Evolutionary conservation across 345 rosid genomes (phyloP).

Genomic region (Crucihimalaya himalaica): DNA sequence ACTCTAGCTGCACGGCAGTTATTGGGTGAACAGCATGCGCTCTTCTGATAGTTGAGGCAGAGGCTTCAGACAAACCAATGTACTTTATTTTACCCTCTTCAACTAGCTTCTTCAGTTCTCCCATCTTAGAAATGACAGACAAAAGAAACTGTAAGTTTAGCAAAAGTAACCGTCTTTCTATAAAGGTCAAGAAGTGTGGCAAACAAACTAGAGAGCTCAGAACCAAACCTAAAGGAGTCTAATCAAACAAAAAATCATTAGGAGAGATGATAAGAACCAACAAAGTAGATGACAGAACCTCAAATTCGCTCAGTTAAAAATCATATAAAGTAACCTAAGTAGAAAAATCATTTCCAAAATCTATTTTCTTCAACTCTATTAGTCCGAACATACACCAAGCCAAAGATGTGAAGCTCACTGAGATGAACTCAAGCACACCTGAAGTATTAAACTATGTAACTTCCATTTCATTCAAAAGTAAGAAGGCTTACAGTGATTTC

Average conservation of each 20-base stretch:
- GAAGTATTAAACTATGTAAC: not conserved
- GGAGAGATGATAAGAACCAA: not conserved
- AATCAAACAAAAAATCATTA: not conserved
- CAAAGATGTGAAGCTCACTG: not conserved
- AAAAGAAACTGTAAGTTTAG: not conserved
- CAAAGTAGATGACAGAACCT: not conserved
- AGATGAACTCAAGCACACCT: not conserved
- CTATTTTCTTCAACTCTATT: too few relatives aligned
- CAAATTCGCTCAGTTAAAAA: not conserved
- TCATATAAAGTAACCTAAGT: too few relatives aligned
- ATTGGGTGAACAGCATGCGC: constrained; percentile 81
- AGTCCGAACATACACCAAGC: not conserved
- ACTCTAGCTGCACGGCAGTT: constrained; percentile 62
- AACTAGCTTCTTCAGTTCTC: constrained; percentile 75
- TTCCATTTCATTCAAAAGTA: not conserved
- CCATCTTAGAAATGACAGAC: constrained; percentile 32
- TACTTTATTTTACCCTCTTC: constrained; percentile 78
- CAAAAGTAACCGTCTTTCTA: not conserved
- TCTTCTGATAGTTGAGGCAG: constrained; percentile 74
- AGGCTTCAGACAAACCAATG: too few relatives aligned
- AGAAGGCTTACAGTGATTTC: constrained; percentile 53
- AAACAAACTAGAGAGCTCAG: not conserved
- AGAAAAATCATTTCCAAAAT: too few relatives aligned
- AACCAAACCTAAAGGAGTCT: not conserved
- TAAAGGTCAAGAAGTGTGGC: not conserved